Conservation (phyloP, 139 green algal genomes). For the Tetradesmus obliquus region DNA sequence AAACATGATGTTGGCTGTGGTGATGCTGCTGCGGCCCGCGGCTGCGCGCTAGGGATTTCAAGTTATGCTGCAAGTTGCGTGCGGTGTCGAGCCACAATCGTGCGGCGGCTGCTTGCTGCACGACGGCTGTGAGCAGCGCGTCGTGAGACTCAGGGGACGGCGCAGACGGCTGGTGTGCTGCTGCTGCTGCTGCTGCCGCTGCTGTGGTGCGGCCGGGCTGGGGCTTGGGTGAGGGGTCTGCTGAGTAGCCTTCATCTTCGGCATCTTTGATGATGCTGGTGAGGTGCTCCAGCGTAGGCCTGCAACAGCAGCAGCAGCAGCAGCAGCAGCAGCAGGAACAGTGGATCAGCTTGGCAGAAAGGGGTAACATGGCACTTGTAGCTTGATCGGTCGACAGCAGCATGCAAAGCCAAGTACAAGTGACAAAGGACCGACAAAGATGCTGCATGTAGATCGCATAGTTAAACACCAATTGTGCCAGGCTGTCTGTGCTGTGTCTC, state of each 20-base stretch:
- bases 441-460: too few relatives aligned
- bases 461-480: too few relatives aligned
- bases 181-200: not conserved
- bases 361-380: too few relatives aligned
- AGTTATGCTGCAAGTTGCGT: not conserved
- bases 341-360: not conserved
- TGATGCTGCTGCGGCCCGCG: slow-evolving; percentile 11
- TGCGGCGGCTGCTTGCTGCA: not conserved
- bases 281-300: slow-evolving; percentile 18
- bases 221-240: not conserved
- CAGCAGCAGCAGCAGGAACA: not conserved
- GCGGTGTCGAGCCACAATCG: not conserved
- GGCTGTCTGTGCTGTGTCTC: not conserved
- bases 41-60: not conserved
- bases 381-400: too few relatives aligned
- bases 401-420: too few relatives aligned
- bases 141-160: not conserved
- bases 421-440: too few relatives aligned
- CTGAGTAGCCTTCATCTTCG: not conserved
- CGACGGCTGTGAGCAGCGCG: not conserved
- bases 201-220: not conserved
- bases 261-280: slow-evolving; percentile 3
- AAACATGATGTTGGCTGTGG: not conserved
- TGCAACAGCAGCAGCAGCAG: slow-evolving; percentile 33
- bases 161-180: not conserved